Percentiles rank a stretch among this genome's conserved stretches.
Conservation (phyloP, 1,284 basidiomycete genomes). For the Fomes fomentarius region DNA sequence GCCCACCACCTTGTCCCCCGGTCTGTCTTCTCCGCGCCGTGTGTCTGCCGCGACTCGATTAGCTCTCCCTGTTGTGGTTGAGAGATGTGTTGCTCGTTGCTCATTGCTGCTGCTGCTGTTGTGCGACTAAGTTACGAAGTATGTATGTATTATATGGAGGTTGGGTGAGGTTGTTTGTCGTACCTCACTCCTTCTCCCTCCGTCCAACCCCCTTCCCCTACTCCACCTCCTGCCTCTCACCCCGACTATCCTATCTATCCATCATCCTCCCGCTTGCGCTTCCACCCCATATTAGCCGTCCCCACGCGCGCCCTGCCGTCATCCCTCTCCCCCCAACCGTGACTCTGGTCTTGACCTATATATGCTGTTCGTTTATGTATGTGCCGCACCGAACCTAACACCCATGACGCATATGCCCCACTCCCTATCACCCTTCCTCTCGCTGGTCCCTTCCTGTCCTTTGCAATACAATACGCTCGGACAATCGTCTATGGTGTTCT, state of each 20-base stretch:
- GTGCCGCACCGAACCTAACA: not conserved
- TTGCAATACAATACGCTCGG: too few species aligned
- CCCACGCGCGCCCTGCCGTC: not conserved
- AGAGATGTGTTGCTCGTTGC: constrained; percentile 1
- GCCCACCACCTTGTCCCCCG: constrained; percentile 13
- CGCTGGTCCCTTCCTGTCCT: not conserved
- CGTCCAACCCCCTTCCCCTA: not conserved
- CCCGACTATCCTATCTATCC: not conserved
- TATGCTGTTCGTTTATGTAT: not conserved
- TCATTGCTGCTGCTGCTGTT: constrained; percentile 14
- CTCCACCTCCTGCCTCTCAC: not conserved
- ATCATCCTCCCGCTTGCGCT: not conserved
- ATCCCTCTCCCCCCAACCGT: too few species aligned
- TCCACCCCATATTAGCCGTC: not conserved
- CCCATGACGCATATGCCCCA: constrained; percentile 13
- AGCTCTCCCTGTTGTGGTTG: not conserved
- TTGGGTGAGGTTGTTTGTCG: too few species aligned
- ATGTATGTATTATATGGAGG: constrained; percentile 22
- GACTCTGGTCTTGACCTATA: not conserved
- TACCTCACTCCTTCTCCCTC: not conserved
- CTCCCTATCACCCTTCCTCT: not conserved
- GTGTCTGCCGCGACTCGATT: not conserved
- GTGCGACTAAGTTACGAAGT: constrained; percentile 25
- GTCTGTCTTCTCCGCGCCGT: constrained; percentile 1
- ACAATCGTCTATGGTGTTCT: constrained; percentile 2